Base-by-base conservation (phyloP, 805 yeast genomes). In the Metschnikowia orientalis region DNA sequence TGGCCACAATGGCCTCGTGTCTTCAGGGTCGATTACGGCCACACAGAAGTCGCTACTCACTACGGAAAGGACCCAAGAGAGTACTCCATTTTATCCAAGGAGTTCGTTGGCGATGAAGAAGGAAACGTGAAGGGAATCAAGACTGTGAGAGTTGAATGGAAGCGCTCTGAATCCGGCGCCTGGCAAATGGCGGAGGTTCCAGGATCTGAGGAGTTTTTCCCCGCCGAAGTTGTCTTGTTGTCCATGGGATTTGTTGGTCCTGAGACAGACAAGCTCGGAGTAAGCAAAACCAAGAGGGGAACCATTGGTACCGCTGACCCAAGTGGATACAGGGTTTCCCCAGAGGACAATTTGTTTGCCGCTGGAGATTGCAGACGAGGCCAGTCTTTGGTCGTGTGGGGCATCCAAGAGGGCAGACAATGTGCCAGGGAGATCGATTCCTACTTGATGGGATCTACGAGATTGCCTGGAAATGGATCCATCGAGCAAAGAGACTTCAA, bases 1-100 rank as follows among this genome's bases (percentile, higher is more conserved):
- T 90, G 98, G 98, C 98, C 98, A 26, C 98, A 90, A 68, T 90
- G 97, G 97, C 97, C 98, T 48, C 75, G 96, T 58, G 77, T 92
- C 53, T 90, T 92, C 82, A 78, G 97, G 55, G 95, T 90, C 40
- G 98, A 90, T 67, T 90, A 90, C 57, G 98, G 98, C 48, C 98
- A 90, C 64, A 74, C 89, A 44, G 98, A 90, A 63, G 97, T 92
- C 38, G 75, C 83, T 39, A 84, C 85, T 30, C 96, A 89, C 61
- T 90, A 89, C 59, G 97, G 97, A 45, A 82, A 81, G 63, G 98
- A 90, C 61, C 97, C 97, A 37, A 83, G 98, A 68, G 96, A 92
- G 59, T 90, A 88, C 67, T 84, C 95, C 55, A 90, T 90, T 52
- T 72, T 89, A 54, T 86, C 97, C 26, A 90, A 92, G 68, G 97